Conservation (phyloP, 768 basidiomycete species). For the Cytidiella melzeri region DNA sequence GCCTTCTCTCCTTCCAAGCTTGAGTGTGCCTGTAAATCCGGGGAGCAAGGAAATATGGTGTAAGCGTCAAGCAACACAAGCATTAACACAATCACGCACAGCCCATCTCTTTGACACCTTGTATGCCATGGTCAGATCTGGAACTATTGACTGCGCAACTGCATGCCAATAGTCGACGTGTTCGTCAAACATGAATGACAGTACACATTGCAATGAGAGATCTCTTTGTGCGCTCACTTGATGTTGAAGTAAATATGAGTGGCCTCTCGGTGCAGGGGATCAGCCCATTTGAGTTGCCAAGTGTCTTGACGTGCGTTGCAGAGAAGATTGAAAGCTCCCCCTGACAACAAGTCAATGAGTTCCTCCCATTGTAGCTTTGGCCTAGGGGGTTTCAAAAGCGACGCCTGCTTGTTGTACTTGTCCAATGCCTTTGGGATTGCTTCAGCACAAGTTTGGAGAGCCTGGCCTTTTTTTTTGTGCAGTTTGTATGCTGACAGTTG, state of each 20-base stretch:
- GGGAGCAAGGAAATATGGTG: neutral
- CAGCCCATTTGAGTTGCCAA: constrained; percentile 23
- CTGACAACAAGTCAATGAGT: constrained; percentile 9
- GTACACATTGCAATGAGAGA: constrained; percentile 28
- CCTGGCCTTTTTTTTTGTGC: constrained; percentile 29
- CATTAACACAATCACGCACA: constrained; percentile 1
- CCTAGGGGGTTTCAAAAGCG: too few relatives aligned
- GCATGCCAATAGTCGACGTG: constrained; percentile 12
- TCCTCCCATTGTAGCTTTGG: too few relatives aligned
- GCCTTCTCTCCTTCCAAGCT: neutral
- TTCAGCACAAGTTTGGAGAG: constrained; percentile 23
- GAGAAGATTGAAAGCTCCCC: constrained; percentile 28
- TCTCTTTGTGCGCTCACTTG: constrained; percentile 21
- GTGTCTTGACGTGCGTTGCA: constrained; percentile 27
- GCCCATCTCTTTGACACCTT: constrained; percentile 4
- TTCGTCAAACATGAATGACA: constrained; percentile 23
- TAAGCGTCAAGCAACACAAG: neutral
- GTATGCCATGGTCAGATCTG: constrained; percentile 3
- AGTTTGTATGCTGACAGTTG: constrained; percentile 30
- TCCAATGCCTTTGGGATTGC: constrained; percentile 28
- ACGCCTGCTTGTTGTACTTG: too few relatives aligned
- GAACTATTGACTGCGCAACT: neutral
- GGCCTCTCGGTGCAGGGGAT: too few relatives aligned
- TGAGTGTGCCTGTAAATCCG: constrained; percentile 3
- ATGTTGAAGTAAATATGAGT: too few relatives aligned